A percentile compares a stretch with the other conserved stretches of the same genome.
These are phyloP conservation scores for Pilaira anomala DNA, from an alignment of 192 early-diverging fungal species.

Conservation along the genomic window DNA sequence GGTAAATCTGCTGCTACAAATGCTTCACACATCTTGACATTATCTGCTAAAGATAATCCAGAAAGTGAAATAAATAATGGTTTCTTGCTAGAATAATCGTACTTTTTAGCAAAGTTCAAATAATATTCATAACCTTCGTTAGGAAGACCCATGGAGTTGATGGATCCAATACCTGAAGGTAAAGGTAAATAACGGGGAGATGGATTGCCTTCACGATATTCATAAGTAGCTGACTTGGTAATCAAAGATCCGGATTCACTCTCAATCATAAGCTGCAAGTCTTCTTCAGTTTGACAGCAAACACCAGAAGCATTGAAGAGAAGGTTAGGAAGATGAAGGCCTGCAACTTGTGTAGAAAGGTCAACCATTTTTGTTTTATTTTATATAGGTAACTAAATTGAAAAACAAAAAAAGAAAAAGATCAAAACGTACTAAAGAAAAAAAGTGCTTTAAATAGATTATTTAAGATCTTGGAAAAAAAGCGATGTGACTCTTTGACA, in stretches of 20 bases:
- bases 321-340: slow-evolving; percentile 32
- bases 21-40: slow-evolving; percentile 34
- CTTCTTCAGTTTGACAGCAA: slow-evolving; percentile 26
- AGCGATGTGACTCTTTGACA: no score
- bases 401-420: background rate
- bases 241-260: slow-evolving; percentile 36
- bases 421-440: background rate
- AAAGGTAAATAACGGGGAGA: slow-evolving; percentile 33
- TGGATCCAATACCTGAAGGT: slow-evolving; percentile 19
- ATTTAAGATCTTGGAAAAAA: no score
- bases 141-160: slow-evolving; percentile 39
- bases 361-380: slow-evolving; percentile 24
- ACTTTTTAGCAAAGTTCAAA: slow-evolving; percentile 34
- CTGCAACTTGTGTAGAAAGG: slow-evolving; percentile 37
- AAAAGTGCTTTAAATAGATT: no score
- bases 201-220: slow-evolving; percentile 34
- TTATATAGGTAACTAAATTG: background rate
- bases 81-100: slow-evolving; percentile 30
- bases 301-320: slow-evolving; percentile 39
- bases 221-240: slow-evolving; percentile 35
- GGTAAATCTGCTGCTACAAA: slow-evolving; percentile 30
- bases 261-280: slow-evolving; percentile 30
- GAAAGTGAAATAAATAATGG: slow-evolving; percentile 35
- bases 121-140: slow-evolving; percentile 39
- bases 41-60: slow-evolving; percentile 34